phyloP scores from a whole-genome alignment of 2,329 filamentous ascomycete species.

The Alternaria sp. region DNA sequence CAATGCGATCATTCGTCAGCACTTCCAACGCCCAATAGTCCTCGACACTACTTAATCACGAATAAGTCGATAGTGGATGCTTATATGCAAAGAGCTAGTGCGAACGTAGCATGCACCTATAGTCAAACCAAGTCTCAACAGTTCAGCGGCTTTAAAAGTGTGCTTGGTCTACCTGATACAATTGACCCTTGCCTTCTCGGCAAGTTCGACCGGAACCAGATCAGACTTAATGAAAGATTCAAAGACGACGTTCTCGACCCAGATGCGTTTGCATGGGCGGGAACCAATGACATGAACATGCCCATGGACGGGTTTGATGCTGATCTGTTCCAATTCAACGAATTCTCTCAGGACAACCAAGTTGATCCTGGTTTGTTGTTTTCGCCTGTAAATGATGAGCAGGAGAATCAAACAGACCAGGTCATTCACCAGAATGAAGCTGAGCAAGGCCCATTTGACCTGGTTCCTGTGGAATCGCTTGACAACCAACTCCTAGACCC shows the following conservation, averaged over 20 bases:
- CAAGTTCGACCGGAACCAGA: constrained; percentile 10
- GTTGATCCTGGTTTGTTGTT: constrained; percentile 1
- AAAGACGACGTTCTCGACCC: constrained; percentile 4
- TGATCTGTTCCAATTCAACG: neutral
- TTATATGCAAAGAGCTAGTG: constrained; percentile 8
- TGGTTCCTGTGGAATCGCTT: neutral
- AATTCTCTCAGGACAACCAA: neutral
- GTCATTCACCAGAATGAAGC: neutral
- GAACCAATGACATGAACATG: neutral
- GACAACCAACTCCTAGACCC: neutral
- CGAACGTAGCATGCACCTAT: constrained; percentile 3
- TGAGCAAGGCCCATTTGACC: neutral
- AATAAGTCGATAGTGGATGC: constrained; percentile 7
- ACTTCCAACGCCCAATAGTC: neutral
- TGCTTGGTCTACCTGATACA: constrained; percentile 16
- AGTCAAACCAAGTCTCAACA: constrained; percentile 16
- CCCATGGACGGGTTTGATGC: neutral
- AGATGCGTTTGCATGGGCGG: neutral
- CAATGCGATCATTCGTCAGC: neutral
- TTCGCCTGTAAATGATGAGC: neutral
- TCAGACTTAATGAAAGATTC: neutral
- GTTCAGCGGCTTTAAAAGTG: constrained; percentile 11
- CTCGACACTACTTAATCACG: neutral
- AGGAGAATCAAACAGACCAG: neutral
- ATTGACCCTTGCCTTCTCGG: constrained; percentile 12